Evolutionary conservation across 495 filamentous ascomycete species (phyloP).

Genomic region (Penicillium cinerascens): DNA sequence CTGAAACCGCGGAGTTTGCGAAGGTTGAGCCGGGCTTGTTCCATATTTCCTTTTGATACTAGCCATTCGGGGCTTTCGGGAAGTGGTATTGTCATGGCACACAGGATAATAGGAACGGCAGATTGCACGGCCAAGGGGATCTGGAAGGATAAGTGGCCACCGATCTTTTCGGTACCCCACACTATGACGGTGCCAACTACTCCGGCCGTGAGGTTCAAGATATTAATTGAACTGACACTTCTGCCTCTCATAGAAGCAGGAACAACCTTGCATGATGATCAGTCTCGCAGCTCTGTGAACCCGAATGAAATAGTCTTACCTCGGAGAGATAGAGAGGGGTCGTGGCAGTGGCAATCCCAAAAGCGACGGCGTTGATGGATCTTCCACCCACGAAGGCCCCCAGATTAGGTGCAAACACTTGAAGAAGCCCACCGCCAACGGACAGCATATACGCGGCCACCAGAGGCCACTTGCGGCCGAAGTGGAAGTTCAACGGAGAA

Average conservation of each 20-base stretch:
- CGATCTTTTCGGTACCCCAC: slow-evolving; percentile 24
- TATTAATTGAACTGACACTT: slow-evolving; percentile 36
- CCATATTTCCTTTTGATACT: slow-evolving; percentile 46
- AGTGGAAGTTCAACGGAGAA: slow-evolving; percentile 31
- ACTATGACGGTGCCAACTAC: slow-evolving; percentile 36
- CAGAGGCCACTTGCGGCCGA: slow-evolving; percentile 37
- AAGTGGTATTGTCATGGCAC: slow-evolving; percentile 34
- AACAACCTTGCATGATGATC: slow-evolving; percentile 18
- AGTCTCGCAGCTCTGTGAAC: background rate
- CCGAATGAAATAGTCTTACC: slow-evolving; percentile 9
- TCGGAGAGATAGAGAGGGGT: slow-evolving; percentile 39
- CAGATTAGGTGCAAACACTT: slow-evolving; percentile 35
- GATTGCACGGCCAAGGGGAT: slow-evolving; percentile 37
- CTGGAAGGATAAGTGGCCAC: slow-evolving; percentile 23
- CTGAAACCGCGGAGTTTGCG: slow-evolving; percentile 35
- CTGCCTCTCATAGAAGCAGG: slow-evolving; percentile 36
- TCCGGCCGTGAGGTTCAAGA: slow-evolving; percentile 32
- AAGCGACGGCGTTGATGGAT: slow-evolving; percentile 29
- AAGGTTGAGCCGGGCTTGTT: slow-evolving; percentile 28
- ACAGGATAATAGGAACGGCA: slow-evolving; percentile 27
- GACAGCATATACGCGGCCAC: slow-evolving; percentile 32
- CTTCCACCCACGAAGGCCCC: slow-evolving; percentile 35
- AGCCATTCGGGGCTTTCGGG: slow-evolving; percentile 65
- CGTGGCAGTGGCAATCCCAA: slow-evolving; percentile 35
- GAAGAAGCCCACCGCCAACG: slow-evolving; percentile 34